These are phyloP conservation scores for Candida fluviatilis DNA, from an alignment of 805 yeast species.

Conservation along the genomic window DNA sequence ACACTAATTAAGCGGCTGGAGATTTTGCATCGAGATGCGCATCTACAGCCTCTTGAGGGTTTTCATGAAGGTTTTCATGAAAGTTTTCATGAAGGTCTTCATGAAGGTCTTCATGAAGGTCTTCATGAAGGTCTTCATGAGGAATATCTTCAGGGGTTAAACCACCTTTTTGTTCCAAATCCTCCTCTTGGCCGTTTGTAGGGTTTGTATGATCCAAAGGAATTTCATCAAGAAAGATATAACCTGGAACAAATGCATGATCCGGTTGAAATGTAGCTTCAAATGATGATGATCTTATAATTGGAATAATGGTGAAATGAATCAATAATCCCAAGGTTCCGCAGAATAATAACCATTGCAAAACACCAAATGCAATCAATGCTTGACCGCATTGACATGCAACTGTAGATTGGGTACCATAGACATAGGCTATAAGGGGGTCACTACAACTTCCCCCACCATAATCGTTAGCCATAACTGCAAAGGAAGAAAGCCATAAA, in stretches of 20 bases:
- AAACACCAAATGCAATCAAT: constrained; percentile 15
- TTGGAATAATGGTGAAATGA: constrained; percentile 15
- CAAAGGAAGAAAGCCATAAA: constrained; percentile 22
- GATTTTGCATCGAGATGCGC: no score
- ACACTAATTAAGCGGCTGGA: no score
- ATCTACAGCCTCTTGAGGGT: no score
- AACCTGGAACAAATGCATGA: neutral
- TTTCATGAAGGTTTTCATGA: no score
- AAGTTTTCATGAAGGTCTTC: no score
- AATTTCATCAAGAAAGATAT: neutral
- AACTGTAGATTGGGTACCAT: no score
- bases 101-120: no score
- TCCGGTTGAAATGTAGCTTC: neutral
- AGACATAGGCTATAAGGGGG: neutral
- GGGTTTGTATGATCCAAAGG: no score
- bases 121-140: no score
- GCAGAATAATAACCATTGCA: constrained; percentile 17
- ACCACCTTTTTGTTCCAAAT: neutral
- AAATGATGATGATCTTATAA: neutral
- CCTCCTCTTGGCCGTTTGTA: neutral
- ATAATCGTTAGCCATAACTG: constrained; percentile 15
- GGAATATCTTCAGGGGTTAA: neutral
- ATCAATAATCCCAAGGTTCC: constrained; percentile 14
- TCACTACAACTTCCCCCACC: constrained; percentile 13
- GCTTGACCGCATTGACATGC: constrained; percentile 20